Evolutionary conservation across 1,284 basidiomycete species (phyloP), one percentile per base, ranked within the genome.

Genomic region (Tilletia walkeri): DNA sequence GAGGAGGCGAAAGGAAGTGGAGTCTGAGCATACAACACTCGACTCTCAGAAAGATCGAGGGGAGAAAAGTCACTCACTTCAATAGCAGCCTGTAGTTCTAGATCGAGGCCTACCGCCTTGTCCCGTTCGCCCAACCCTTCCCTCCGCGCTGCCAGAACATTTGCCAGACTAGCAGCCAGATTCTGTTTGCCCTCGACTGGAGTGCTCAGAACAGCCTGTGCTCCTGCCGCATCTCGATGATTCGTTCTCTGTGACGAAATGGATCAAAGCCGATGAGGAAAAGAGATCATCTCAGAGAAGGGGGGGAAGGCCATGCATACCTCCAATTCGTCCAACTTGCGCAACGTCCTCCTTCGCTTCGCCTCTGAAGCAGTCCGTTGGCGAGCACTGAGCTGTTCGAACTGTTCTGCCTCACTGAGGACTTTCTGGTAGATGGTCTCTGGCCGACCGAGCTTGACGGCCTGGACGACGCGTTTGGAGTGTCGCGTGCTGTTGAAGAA

Each of bases 351-450:
- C 54, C 24, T n/a, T 56, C 54, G 20, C 54, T 56, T 56, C 3
- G 54, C 54, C 20, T 56, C 54, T 5, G 24, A 14, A 24, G 54
- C 54, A 6, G 54, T 30, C 3, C 20, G 54, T 30, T 56, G 54
- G 6, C 54, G 54, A 30, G 54, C 54, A 30, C 20, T 24, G 14
- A 56, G 54, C 54, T 56, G 54, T 34, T 56, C 54, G 3, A 34
- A n/a, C 14, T 56, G 54, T 30, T 56, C 54, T 30, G 54, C 54
- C 34, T 56, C 54, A 56, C 54, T 56, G 20, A 56, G 54, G n/a
- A 56, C 54, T 14, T 56, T 56, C 34, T 56, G 16, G 20, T 56
- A 56, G 6, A 56, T 24, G 6, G 54, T 56, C 34, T 56, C 54
- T 56, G 54, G 54, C 20, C 54, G 54, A 34, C 54, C 54, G 54